Base-by-base conservation (phyloP, 1,284 basidiomycete genomes). In the Kwoniella shivajii region DNA sequence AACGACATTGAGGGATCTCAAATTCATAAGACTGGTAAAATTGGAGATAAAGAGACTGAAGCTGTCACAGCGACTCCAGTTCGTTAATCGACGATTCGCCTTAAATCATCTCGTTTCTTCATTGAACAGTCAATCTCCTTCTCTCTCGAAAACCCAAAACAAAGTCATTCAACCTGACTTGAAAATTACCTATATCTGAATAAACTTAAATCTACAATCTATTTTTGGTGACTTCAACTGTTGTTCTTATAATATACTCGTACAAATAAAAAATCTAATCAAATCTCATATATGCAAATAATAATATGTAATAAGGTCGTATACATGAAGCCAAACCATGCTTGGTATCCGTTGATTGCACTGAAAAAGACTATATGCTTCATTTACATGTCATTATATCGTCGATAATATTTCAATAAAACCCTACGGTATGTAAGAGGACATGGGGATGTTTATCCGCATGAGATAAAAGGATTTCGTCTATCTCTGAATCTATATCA, bases 401-500 rank as follows among this genome's bases (percentile, higher is more conserved):
- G n/a, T n/a, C n/a, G n/a, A n/a, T n/a, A n/a, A n/a, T n/a, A n/a
- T 14, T 7, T 43, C 54, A 96, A 75, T 92, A 96, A 76, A 88
- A 96, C 29, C 86, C 88, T 37, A 96, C 88, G 11, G 89, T 89
- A 73, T 99, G 96, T 44, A 99, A 81, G 30, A 99, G 80, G 69
- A 85, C 88, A 77, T 99, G 96, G 0, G 95, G 92, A 75, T 97
- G 92, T 50, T 85, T 88, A 53, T 90, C 88, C 73, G 91, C 87
- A 64, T 99, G 95, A 30, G 72, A 74, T 64, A 89, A 83, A 27
- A 99, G 80, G 61, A 99, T 95, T 51, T 81, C 81, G 66, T 89
- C 88, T 56, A 99, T 97, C 39, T 92, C 90, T 66, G 89, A 87
- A 75, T 99, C 96, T 38, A 98, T 81, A 72, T 98, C 92, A 55